A percentile compares a stretch with the other conserved stretches of the same genome.
These are phyloP conservation scores for Meyerozyma elateridarum DNA, from an alignment of 1,139 yeast genomes.

Conservation along the genomic window DNA sequence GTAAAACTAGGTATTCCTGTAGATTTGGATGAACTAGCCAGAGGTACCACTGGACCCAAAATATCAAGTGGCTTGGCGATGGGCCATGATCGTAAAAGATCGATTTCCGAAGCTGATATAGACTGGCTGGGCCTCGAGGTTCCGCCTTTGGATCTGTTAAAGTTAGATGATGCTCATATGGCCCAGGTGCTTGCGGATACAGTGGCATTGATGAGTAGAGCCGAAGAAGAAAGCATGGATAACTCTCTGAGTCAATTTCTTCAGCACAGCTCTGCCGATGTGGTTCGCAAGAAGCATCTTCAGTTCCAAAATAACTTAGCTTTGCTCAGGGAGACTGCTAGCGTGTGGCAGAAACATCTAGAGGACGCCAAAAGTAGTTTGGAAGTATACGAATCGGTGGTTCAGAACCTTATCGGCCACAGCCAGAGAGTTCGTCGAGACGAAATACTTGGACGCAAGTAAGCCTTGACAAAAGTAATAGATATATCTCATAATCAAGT, in stretches of 20 bases:
- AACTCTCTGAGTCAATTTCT: conserved; percentile 29
- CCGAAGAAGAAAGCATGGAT: conserved; percentile 35
- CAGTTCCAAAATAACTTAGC: conserved; percentile 26
- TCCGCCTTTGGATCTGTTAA: conserved; percentile 23
- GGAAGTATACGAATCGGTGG: conserved; percentile 64
- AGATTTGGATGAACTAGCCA: conserved; percentile 45
- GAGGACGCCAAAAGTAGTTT: conserved; percentile 46
- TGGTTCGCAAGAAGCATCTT: conserved; percentile 23
- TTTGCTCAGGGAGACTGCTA: conserved; percentile 31
- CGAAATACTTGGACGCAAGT: conserved; percentile 27
- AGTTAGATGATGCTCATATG: conserved; percentile 17
- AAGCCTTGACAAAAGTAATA: conserved; percentile 1
- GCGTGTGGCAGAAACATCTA: conserved; percentile 47
- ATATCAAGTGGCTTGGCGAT: conserved; percentile 2
- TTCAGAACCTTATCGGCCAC: conserved; percentile 66
- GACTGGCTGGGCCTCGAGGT: conserved; percentile 28
- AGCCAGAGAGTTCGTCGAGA: conserved; percentile 55
- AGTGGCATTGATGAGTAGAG: conserved; percentile 21
- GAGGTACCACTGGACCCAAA: conserved; percentile 6
- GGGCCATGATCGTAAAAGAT: conserved; percentile 15
- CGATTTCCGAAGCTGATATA: conserved; percentile 27
- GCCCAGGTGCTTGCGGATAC: conserved; percentile 19
- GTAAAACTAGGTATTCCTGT: conserved; percentile 57
- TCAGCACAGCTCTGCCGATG: conserved; percentile 17
- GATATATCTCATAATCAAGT: conserved; percentile 5